phyloP scores from a whole-genome alignment of 2,329 filamentous ascomycete species.

The Lizonia empirigonia region DNA sequence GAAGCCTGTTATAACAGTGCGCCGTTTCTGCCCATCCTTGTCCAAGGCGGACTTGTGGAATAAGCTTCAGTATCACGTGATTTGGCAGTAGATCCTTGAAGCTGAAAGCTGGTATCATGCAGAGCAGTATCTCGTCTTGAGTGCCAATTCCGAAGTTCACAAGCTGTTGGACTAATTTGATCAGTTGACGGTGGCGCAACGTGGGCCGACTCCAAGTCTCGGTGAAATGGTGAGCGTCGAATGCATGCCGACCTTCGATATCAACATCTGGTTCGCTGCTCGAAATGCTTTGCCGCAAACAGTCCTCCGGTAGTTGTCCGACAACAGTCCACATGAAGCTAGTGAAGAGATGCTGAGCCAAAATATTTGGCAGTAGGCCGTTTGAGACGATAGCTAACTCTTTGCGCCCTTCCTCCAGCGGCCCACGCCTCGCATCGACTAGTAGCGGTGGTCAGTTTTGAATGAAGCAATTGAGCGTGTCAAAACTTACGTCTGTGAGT shows the following conservation, averaged over 20 bases:
- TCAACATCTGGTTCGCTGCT: constrained; percentile 1
- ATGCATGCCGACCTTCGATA: background rate
- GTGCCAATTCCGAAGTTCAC: background rate
- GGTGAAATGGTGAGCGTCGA: background rate
- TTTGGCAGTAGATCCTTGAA: constrained; percentile 4
- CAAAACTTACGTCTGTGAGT: too few relatives aligned
- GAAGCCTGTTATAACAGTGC: background rate
- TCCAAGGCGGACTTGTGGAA: background rate
- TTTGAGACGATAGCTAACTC: background rate
- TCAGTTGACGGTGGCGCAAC: background rate
- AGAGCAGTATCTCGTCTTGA: background rate
- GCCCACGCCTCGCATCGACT: background rate
- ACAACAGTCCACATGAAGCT: constrained; percentile 8
- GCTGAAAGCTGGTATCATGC: constrained; percentile 7
- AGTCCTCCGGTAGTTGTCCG: background rate
- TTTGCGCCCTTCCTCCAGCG: background rate
- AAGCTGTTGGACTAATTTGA: background rate
- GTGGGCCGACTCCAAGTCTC: background rate
- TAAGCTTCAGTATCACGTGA: constrained; percentile 2
- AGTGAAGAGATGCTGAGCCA: constrained; percentile 4
- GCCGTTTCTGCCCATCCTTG: background rate
- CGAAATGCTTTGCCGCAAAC: background rate
- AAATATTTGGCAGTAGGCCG: background rate
- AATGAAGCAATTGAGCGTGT: too few relatives aligned
- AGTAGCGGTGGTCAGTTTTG: background rate